These are phyloP conservation scores for Globisporangium apiculatum DNA, from an alignment of 352 stramenopile species.

Conservation along the genomic window DNA sequence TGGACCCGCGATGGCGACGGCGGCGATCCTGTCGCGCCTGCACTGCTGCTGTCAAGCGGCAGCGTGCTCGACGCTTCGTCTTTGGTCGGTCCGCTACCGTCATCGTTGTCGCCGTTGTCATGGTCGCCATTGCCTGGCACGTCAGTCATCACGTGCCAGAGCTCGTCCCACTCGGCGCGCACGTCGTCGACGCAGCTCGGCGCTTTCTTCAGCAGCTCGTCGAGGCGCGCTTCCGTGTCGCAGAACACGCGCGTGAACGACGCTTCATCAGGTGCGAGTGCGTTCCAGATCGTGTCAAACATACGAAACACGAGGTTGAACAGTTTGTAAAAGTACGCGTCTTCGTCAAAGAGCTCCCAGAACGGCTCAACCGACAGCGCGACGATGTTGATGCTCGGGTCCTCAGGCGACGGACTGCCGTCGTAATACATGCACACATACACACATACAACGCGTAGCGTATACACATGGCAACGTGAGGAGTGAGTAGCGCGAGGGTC, in stretches of 20 bases:
- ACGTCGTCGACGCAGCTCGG: constrained; percentile 60
- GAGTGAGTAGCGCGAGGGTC: too few species aligned
- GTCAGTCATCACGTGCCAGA: constrained; percentile 25
- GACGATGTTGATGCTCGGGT: constrained; percentile 67
- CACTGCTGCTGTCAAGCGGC: constrained; percentile 3
- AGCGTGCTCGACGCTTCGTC: constrained; percentile 16
- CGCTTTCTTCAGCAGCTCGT: constrained; percentile 60
- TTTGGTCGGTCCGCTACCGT: constrained; percentile 27
- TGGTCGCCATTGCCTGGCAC: constrained; percentile 18
- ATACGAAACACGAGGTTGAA: constrained; percentile 74
- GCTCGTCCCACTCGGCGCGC: constrained; percentile 51
- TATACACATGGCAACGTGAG: too few species aligned
- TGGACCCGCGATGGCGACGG: constrained; percentile 30
- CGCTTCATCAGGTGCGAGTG: constrained; percentile 46
- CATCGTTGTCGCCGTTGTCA: constrained; percentile 20
- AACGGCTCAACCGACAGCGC: constrained; percentile 73
- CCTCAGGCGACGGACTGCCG: constrained; percentile 41
- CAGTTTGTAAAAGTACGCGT: constrained; percentile 70
- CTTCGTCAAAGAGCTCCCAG: constrained; percentile 80
- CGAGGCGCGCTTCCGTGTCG: constrained; percentile 58
- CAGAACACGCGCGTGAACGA: constrained; percentile 78
- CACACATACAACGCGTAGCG: too few species aligned
- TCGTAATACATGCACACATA: too few species aligned
- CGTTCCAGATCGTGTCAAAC: constrained; percentile 67
- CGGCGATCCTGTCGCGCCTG: neutral